Percentiles rank a stretch among this genome's conserved stretches.
phyloP scores from a whole-genome alignment of 2,329 filamentous ascomycete species.

The Aureobasidium sp. region DNA sequence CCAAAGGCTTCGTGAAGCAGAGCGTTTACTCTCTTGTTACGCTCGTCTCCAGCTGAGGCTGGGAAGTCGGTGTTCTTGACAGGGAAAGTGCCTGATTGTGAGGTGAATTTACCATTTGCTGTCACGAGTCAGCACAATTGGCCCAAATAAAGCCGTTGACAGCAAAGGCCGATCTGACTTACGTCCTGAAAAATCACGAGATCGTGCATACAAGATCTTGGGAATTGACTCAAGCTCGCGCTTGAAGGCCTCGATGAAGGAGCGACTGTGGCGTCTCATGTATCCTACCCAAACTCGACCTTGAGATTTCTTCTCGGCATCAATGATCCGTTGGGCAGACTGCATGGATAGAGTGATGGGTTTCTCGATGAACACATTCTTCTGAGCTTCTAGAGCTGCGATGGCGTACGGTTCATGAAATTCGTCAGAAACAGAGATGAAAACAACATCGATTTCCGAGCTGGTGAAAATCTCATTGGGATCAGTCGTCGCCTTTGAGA shows the following conservation, averaged over 20 bases:
- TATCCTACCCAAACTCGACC: slow-evolving; percentile 53
- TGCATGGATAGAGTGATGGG: slow-evolving; percentile 47
- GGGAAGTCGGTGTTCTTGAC: slow-evolving; percentile 38
- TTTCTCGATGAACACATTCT: slow-evolving; percentile 55
- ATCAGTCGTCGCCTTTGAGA: slow-evolving; percentile 30
- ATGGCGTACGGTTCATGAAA: slow-evolving; percentile 50
- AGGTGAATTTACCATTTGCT: slow-evolving; percentile 45
- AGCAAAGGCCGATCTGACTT: background rate
- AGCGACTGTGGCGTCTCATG: slow-evolving; percentile 54
- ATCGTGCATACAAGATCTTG: slow-evolving; percentile 50
- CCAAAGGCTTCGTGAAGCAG: slow-evolving; percentile 32
- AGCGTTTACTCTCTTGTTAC: slow-evolving; percentile 23
- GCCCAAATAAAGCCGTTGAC: background rate
- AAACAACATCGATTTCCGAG: slow-evolving; percentile 45
- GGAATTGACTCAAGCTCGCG: slow-evolving; percentile 46
- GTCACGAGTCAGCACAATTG: background rate
- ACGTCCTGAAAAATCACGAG: slow-evolving; percentile 47
- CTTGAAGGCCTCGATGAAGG: slow-evolving; percentile 47
- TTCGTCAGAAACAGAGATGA: slow-evolving; percentile 48
- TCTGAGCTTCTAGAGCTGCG: slow-evolving; percentile 46
- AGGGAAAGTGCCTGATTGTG: slow-evolving; percentile 44
- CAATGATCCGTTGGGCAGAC: slow-evolving; percentile 42
- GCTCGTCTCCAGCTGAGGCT: slow-evolving; percentile 22
- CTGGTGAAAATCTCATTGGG: slow-evolving; percentile 39
- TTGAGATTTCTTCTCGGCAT: slow-evolving; percentile 40